Conservation (phyloP, 1,284 basidiomycete species). For the Melampsora larici-populina region DNA sequence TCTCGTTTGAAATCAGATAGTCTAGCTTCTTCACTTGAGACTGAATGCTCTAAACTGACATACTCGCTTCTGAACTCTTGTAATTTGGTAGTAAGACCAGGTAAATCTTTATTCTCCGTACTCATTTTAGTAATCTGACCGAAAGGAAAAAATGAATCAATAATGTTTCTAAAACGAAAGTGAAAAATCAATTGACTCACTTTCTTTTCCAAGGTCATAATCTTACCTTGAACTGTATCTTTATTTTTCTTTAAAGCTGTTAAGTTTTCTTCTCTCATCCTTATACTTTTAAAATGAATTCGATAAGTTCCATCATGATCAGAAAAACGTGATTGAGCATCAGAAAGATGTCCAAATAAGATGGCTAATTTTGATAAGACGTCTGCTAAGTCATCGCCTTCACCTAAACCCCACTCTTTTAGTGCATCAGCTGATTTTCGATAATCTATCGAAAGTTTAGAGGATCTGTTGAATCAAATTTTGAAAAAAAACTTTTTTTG, state of each 20-base stretch:
- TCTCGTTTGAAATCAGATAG: conserved; percentile 46
- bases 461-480: conserved; percentile 38
- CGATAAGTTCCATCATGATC: conserved; percentile 50
- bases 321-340: conserved; percentile 48
- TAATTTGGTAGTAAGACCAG: conserved; percentile 45
- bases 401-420: conserved; percentile 49
- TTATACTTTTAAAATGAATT: conserved; percentile 50
- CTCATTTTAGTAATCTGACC: conserved; percentile 51
- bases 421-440: conserved; percentile 47
- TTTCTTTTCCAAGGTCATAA: conserved; percentile 50
- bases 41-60: conserved; percentile 49
- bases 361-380: conserved; percentile 49
- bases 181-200: conserved; percentile 32
- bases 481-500: too few species aligned
- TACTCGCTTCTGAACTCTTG: conserved; percentile 50
- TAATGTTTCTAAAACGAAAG: too few species aligned
- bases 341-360: conserved; percentile 49
- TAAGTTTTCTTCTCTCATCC: conserved; percentile 50
- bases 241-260: conserved; percentile 47
- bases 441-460: conserved; percentile 45
- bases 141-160: not conserved
- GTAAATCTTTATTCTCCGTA: conserved; percentile 51
- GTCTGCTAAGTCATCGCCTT: conserved; percentile 50
- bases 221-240: conserved; percentile 48
- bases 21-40: conserved; percentile 50